These are phyloP conservation scores for Fusarium acutatum DNA, from an alignment of 2,329 filamentous ascomycete genomes.

Conservation along the genomic window DNA sequence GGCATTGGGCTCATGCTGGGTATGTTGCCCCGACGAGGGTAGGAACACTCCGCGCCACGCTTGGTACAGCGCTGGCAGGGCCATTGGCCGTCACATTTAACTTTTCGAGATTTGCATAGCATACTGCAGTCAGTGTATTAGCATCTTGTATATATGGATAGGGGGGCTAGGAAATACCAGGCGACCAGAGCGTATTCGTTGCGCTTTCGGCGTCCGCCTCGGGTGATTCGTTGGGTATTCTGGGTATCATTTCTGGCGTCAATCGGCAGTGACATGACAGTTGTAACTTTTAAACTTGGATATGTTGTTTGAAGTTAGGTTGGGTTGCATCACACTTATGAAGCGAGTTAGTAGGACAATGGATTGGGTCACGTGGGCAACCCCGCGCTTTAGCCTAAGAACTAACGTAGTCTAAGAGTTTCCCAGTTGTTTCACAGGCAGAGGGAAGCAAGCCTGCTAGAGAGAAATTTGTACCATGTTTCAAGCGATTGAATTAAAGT, in stretches of 20 bases:
- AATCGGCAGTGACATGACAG: not conserved
- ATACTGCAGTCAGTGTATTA: not conserved
- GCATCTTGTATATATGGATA: rapidly evolving
- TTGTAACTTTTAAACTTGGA: not conserved
- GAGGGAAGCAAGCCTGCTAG: not conserved
- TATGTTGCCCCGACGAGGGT: not conserved
- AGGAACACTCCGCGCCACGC: not conserved
- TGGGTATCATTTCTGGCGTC: rapidly evolving
- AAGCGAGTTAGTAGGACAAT: not conserved
- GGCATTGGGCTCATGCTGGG: not conserved
- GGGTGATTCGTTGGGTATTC: not conserved
- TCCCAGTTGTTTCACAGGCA: rapidly evolving
- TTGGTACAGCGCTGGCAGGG: not conserved
- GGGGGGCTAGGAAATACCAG: not conserved
- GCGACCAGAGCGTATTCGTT: not conserved
- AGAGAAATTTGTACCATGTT: not conserved
- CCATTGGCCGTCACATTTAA: not conserved
- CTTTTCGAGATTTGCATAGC: not conserved
- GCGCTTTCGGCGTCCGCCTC: not conserved
- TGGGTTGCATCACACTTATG: not conserved
- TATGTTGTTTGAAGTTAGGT: not conserved
- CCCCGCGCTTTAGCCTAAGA: not conserved
- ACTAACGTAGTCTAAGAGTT: not conserved
- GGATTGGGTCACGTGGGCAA: not conserved
- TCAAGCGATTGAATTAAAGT: no score